Conservation (phyloP, 495 filamentous ascomycete species). For the Neurospora sp. region DNA sequence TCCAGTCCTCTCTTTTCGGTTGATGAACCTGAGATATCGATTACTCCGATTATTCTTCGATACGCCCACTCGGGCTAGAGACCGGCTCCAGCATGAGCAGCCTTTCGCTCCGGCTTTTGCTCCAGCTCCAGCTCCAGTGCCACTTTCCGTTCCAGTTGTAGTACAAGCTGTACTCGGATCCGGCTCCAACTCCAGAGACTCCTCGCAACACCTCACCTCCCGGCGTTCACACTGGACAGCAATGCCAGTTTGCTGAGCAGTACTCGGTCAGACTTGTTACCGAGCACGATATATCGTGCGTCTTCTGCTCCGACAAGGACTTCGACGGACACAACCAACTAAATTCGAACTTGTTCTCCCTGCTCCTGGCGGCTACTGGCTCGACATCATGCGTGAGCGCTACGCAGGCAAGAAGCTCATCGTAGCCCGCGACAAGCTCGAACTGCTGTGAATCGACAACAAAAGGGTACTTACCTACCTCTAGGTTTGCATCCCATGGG, state of each 20-base stretch:
- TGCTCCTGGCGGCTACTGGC: conserved; percentile 70
- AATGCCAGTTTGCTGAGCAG: neutral
- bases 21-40: neutral
- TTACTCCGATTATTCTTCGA: neutral
- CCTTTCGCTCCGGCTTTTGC: neutral
- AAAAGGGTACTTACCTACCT: neutral
- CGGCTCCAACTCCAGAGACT: neutral
- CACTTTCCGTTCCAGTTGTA: neutral
- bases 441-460: conserved; percentile 26
- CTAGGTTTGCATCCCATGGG: neutral
- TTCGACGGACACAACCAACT: conserved; percentile 43
- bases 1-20: neutral
- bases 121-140: neutral
- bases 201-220: neutral
- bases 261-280: neutral
- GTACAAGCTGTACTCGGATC: neutral
- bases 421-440: conserved; percentile 85
- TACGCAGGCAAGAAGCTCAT: conserved; percentile 81
- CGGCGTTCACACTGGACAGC: neutral
- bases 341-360: conserved; percentile 25
- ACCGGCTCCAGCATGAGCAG: neutral
- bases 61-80: neutral
- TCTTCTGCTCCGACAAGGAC: conserved; percentile 76
- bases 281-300: conserved; percentile 17
- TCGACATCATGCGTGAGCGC: conserved; percentile 62